Evolutionary conservation across 345 rosid species (phyloP).

Genomic region (Gossypium herbaceum): DNA sequence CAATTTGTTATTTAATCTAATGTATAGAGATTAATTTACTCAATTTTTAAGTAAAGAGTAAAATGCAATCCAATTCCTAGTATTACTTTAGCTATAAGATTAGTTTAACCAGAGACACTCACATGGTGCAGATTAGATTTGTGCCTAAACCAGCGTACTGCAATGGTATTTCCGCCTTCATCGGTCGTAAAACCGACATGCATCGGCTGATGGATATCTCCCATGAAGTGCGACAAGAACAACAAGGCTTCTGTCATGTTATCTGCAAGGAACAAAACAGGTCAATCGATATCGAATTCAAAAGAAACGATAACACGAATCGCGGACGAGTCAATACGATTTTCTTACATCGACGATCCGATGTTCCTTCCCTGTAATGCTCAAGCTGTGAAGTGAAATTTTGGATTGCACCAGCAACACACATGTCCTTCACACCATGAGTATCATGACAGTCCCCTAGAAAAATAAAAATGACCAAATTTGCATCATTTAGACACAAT

Average conservation of each 20-base stretch:
- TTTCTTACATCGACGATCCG: constrained; percentile 76
- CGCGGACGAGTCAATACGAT: background rate
- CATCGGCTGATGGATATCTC: constrained; percentile 96
- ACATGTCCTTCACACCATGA: constrained; percentile 53
- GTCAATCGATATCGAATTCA: background rate
- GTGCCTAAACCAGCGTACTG: constrained; percentile 79
- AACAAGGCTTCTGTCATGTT: constrained; percentile 90
- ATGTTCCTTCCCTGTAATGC: constrained; percentile 73
- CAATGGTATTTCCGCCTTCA: constrained; percentile 83
- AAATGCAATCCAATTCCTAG: too few species aligned
- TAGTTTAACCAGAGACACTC: constrained; percentile 13
- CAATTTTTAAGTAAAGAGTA: too few species aligned
- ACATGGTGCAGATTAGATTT: constrained; percentile 94
- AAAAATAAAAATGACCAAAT: background rate
- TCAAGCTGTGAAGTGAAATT: constrained; percentile 89
- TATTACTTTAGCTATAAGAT: background rate
- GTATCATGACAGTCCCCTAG: constrained; percentile 86
- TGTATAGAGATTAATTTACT: too few species aligned
- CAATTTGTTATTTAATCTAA: too few species aligned
- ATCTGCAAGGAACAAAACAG: constrained; percentile 35
- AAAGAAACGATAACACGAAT: background rate
- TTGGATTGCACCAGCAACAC: constrained; percentile 83
- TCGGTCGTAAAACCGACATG: constrained; percentile 84
- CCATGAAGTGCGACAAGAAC: constrained; percentile 91
- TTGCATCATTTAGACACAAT: background rate